Conservation (phyloP, 1,284 basidiomycete genomes). For the Boletellus deceptivus region DNA sequence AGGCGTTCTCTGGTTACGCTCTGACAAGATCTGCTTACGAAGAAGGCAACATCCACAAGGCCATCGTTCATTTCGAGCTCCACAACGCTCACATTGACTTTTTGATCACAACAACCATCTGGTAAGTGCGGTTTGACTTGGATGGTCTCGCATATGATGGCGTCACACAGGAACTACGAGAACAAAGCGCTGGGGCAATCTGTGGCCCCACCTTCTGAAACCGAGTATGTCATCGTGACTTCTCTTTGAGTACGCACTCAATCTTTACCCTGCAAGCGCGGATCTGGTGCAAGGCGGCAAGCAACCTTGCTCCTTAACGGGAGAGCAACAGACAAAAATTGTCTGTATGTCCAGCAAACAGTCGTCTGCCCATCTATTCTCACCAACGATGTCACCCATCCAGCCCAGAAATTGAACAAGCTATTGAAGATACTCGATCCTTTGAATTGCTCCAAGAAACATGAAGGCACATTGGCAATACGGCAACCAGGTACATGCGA, state of each 20-base stretch:
- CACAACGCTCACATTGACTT: conserved; percentile 7
- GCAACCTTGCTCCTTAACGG: background rate
- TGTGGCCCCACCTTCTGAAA: too few species aligned
- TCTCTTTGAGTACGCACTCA: too few species aligned
- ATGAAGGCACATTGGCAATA: background rate
- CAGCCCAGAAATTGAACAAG: conserved; percentile 6
- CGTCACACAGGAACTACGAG: conserved; percentile 4
- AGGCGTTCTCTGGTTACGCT: background rate
- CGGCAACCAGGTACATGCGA: conserved; percentile 13
- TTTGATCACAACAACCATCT: conserved; percentile 8
- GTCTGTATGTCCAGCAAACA: conserved; percentile 1
- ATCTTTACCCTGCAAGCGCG: too few species aligned
- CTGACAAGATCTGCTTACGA: background rate
- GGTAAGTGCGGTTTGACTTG: background rate
- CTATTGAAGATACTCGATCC: background rate
- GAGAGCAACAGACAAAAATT: background rate
- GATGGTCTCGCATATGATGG: background rate
- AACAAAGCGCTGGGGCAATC: background rate
- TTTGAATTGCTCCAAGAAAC: conserved; percentile 10
- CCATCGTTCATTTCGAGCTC: conserved; percentile 2
- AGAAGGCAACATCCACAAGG: conserved; percentile 1
- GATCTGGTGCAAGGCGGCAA: background rate
- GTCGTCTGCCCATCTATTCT: background rate
- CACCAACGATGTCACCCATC: background rate
- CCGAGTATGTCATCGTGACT: background rate